Base-by-base conservation (phyloP, 2,329 filamentous ascomycete species). In the Neofusicoccum laricinum region DNA sequence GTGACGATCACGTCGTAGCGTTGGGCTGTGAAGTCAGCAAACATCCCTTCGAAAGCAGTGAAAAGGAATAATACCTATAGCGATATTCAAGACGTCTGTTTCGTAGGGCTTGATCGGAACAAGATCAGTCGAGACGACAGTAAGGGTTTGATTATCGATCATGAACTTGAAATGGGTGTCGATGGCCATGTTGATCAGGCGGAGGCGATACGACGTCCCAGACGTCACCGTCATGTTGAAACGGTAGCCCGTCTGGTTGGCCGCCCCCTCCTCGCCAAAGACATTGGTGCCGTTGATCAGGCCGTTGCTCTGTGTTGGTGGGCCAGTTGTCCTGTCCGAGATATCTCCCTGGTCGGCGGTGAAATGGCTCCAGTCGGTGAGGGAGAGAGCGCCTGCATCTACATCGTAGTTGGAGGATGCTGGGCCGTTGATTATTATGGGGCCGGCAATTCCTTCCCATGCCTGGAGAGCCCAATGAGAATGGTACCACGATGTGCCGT, bases 171-270 rank as follows among this genome's bases (percentile, higher is more conserved):
- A 75, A 2, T 68, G 67, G 4, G 64, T 69, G 63, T 77, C 73
- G 15, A 75, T 72, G 7, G 73, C 70, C 2, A 81, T 73, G 74
- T 89, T 89, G 71, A 88, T 81, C 61, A 89, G 77, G 1, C 87
- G 82, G 14, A 85, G 78, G 12, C 85, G 82, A 71, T 89, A 85
- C 12, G 76, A 81, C 73, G 80, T 83, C 63, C 83, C 83, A 12
- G 78, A 83, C 14, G 67, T 70, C 10, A 76, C 72, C 3, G 65
- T 75, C 64, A 76, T 72, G 59, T 70, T 72, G 45, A 69, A 70
- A 63, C 77, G 30, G 25, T 43, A 59, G 46, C 63, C 66, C 5
- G 65, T 66, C 15, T 61, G 41, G 45, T 59, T 66, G 17, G 36
- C 65, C 2, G 65, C 38, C 30, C 50, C 50, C 53, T 61, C 65